Evolutionary conservation across 2,329 filamentous ascomycete genomes (phyloP), one percentile per base, ranked within the genome.

Genomic region (Lasiodiplodia theobromae): DNA sequence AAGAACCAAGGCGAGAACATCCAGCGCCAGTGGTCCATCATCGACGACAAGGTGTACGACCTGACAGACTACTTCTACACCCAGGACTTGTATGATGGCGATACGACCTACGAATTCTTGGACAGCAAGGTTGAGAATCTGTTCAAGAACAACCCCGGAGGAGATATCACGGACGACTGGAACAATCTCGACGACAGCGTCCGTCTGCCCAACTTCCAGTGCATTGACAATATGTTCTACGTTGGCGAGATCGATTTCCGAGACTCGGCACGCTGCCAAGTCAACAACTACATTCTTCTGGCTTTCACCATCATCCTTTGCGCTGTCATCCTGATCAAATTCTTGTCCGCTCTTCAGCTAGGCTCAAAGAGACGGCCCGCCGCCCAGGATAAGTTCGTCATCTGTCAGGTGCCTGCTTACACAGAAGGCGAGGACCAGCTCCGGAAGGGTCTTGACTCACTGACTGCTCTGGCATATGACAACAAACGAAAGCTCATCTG

Each of bases 401-500:
- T 99, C 73, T 98, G 96, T 81, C 94, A 97, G 80, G 94, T 99
- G 38, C 96, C 96, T 11, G 96, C 96, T 5, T 99, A 99, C 77
- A 99, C 96, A 0, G 96, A 99, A 84, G 96, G 94, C 74, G 96
- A 99, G 84, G 96, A 99, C 75, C 95, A 94, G 4, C 84, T 99
- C 10, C 87, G 96, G 67, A 96, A 97, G 77, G 95, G 94, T 65
- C 86, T 99, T 2, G 96, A 99, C 78, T 98, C 96, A 1, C 86
- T 98, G 69, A 97, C 96, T 18, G 93, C 94, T 14, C 86, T 99
- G 18, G 91, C 97, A 73, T 99, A 99, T 74, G 96, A 99, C 82
- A 97, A 99, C 82, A 99, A 99, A 85, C 88, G 96, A 71, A 99
- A 99, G 82, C 88, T 99, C 31, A 95, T 99, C 72, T 96, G 91